Base-by-base conservation (phyloP, 2,329 filamentous ascomycete species). In the Trichophyton verrucosum region DNA sequence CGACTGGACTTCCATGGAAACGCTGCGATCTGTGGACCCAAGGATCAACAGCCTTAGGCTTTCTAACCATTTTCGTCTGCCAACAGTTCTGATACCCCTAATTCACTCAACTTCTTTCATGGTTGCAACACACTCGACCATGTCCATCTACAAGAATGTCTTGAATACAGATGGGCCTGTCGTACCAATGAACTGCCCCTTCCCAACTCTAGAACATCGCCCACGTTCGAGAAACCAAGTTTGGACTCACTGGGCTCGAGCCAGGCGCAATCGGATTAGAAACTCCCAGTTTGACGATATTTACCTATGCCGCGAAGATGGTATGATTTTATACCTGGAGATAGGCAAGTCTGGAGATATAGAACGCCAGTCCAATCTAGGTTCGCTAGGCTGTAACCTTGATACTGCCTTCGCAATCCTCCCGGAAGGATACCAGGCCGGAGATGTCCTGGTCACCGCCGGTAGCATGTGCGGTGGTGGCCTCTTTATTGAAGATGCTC, bases 291-390 rank as follows among this genome's bases (percentile, higher is more conserved):
- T 85, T 40, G 94, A 97, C 68, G 84, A 86, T 62, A 84, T 97
- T 57, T 96, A 94, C 69, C 77, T 99, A 15, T 88, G 87, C 9
- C 84, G 91, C 60, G 92, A 97, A 74, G 92, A 97, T 69, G 94
- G 94, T 2, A 77, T 86, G 57, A 80, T 96, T 8, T 82, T 86
- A 60, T 88, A 87, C 65, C 74, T 92, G 3, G 85, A 90, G 65
- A 83, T 89, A 62, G 81, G 82, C 49, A 79, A 80, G 36, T 71
- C 77, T 57, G 73, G 74, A 4, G 77, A 81, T 79, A 53, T 76
- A 82, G 65, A 71, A 86, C 59, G 78, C 80, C 58, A 77, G 79
- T 46, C 77, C 80, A 53, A 78, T 81, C 79, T 89, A 61, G 87
- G 87, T 6, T 80, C 80, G 58, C 84, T 89, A 65, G 80, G 82